phyloP scores from a whole-genome alignment of 1,284 basidiomycete species.

The Rhodotorula sp. region DNA sequence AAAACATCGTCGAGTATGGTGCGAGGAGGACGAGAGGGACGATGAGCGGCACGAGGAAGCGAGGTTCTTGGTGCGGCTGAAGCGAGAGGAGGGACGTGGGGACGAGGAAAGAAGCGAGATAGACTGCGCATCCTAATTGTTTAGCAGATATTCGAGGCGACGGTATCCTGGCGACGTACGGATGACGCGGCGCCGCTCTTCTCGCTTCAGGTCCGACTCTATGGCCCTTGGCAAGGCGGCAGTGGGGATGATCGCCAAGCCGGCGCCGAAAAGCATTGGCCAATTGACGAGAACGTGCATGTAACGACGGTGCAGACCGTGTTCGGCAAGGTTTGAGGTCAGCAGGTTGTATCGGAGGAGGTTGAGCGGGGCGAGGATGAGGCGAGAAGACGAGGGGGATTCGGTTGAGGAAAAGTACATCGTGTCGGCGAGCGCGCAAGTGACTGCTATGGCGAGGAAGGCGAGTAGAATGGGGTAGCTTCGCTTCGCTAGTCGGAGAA shows the following conservation, averaged over 20 bases:
- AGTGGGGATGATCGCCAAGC: slow-evolving; percentile 1
- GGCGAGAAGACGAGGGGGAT: neutral
- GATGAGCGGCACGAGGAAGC: slow-evolving; percentile 48
- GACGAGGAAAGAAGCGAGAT: slow-evolving; percentile 13
- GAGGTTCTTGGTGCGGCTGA: slow-evolving; percentile 50
- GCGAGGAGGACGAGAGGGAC: slow-evolving; percentile 41
- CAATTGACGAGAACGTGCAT: slow-evolving; percentile 47
- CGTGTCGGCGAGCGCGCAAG: slow-evolving; percentile 30
- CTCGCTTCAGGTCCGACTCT: neutral
- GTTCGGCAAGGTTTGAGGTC: slow-evolving; percentile 45
- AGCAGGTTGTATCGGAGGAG: slow-evolving; percentile 48
- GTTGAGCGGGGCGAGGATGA: slow-evolving; percentile 45
- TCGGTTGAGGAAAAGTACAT: slow-evolving; percentile 13
- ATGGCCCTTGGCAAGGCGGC: neutral
- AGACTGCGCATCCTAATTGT: neutral
- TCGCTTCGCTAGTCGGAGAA: neutral
- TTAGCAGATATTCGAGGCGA: neutral
- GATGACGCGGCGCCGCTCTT: neutral
- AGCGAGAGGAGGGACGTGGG: slow-evolving; percentile 43
- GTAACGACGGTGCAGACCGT: slow-evolving; percentile 49
- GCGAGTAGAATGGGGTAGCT: slow-evolving; percentile 3
- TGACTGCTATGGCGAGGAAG: slow-evolving; percentile 2
- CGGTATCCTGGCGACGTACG: neutral
- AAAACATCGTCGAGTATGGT: slow-evolving; percentile 5
- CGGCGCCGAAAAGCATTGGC: slow-evolving; percentile 47